Evolutionary conservation across 1,284 basidiomycete genomes (phyloP).

Genomic region (Papiliotrema terrestris): DNA sequence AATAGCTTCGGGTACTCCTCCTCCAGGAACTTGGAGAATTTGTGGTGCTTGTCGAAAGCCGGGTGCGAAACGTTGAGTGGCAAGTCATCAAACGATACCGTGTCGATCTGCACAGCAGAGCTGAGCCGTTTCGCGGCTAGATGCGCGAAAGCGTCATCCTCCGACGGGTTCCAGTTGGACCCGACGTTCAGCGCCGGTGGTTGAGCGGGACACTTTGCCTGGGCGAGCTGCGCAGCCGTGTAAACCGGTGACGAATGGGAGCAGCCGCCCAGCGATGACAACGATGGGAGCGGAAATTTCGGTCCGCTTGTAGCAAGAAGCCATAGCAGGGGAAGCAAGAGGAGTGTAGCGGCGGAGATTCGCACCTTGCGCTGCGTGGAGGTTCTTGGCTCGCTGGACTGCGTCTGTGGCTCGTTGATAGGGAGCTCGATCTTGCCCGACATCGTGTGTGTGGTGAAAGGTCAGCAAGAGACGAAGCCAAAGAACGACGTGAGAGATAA

Average conservation of each 20-base stretch:
- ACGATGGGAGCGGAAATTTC: not conserved
- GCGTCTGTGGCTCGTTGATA: no score
- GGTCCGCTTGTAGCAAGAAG: not conserved
- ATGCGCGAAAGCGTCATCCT: constrained; percentile 32
- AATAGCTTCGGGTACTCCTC: constrained; percentile 46
- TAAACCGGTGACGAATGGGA: not conserved
- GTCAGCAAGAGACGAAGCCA: no score
- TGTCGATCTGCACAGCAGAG: constrained; percentile 45
- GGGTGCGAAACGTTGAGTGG: constrained; percentile 37
- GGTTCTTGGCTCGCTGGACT: no score
- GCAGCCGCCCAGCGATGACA: not conserved
- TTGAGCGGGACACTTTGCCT: constrained; percentile 39
- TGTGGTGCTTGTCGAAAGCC: constrained; percentile 42
- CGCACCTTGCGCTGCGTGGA: no score
- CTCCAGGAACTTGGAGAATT: constrained; percentile 47
- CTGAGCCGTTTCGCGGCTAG: constrained; percentile 40
- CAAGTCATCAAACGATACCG: constrained; percentile 50
- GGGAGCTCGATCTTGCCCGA: no score
- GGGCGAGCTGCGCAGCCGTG: constrained; percentile 7
- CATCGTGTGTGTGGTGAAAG: no score
- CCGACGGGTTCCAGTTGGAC: constrained; percentile 34
- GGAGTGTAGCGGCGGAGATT: not conserved
- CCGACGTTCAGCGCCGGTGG: constrained; percentile 32
- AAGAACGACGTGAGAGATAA: no score
- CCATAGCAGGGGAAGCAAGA: not conserved